A percentile compares a stretch with the other conserved stretches of the same genome.
phyloP scores from a whole-genome alignment of 176 grass and related monocot species.

The Triticum turgidum region DNA sequence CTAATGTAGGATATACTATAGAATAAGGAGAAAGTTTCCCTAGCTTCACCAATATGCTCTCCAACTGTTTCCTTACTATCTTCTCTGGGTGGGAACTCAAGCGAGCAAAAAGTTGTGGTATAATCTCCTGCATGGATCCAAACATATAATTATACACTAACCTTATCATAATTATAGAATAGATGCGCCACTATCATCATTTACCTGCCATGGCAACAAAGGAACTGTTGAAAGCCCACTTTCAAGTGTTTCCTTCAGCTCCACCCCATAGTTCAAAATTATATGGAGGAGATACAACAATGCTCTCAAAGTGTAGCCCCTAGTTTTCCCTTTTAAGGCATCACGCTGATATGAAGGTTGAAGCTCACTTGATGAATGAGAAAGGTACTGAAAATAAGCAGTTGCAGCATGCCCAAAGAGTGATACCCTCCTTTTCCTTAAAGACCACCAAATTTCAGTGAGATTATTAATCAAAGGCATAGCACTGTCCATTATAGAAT shows the following conservation, averaged over 20 bases:
- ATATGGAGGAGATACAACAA: constrained; percentile 86
- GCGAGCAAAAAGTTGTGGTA: constrained; percentile 94
- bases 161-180: constrained; percentile 23
- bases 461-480: constrained; percentile 61
- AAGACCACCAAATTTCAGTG: constrained; percentile 71
- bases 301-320: constrained; percentile 65
- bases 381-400: constrained; percentile 93
- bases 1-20: constrained; percentile 91
- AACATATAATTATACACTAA: constrained; percentile 20
- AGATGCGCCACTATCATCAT: neutral
- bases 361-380: constrained; percentile 68
- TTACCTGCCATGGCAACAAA: constrained; percentile 88
- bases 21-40: constrained; percentile 82
- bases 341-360: constrained; percentile 45
- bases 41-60: constrained; percentile 83
- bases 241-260: constrained; percentile 77
- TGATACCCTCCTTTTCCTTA: constrained; percentile 79
- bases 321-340: constrained; percentile 60
- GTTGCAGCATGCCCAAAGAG: constrained; percentile 80
- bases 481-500: constrained; percentile 41
- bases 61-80: constrained; percentile 76
- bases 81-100: constrained; percentile 91
- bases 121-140: constrained; percentile 76
- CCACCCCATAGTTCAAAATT: constrained; percentile 85
- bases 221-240: constrained; percentile 71